A percentile compares a stretch with the other conserved stretches of the same genome.
Evolutionary conservation across 805 yeast genomes (phyloP).

Genomic region (Candida tammaniensis): DNA sequence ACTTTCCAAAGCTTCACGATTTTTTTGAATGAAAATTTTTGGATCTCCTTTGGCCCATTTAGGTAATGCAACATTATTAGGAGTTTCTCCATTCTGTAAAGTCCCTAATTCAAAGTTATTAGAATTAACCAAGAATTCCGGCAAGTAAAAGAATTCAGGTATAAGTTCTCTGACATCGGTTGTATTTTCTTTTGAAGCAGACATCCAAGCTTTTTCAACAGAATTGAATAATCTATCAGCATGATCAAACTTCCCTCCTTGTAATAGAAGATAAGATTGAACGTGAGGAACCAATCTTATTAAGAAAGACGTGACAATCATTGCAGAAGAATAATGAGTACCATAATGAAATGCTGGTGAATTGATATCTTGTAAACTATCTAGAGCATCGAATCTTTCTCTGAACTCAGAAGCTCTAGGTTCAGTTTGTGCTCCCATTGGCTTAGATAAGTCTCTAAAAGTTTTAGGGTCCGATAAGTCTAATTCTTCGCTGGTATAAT

Average conservation of each 20-base stretch:
- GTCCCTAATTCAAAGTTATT: conserved; percentile 70
- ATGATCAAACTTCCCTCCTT: conserved; percentile 87
- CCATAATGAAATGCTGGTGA: conserved; percentile 89
- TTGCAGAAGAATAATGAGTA: conserved; percentile 89
- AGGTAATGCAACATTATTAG: conserved; percentile 68
- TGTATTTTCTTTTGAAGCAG: conserved; percentile 75
- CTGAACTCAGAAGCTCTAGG: conserved; percentile 60
- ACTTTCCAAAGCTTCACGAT: conserved; percentile 82
- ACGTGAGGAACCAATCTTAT: conserved; percentile 80
- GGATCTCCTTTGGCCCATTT: conserved; percentile 85
- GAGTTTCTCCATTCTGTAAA: conserved; percentile 58
- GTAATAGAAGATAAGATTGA: conserved; percentile 71
- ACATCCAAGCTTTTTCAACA: conserved; percentile 73
- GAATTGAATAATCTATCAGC: conserved; percentile 81
- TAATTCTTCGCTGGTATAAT: conserved; percentile 68
- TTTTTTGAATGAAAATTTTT: conserved; percentile 64
- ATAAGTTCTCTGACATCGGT: conserved; percentile 86
- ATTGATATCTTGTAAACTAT: conserved; percentile 51
- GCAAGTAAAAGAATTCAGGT: conserved; percentile 82
- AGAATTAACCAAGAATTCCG: conserved; percentile 69
- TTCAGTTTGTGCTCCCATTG: conserved; percentile 84
- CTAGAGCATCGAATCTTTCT: conserved; percentile 71
- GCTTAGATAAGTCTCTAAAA: conserved; percentile 76
- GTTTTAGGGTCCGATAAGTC: conserved; percentile 61
- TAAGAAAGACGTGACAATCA: conserved; percentile 82